Evolutionary conservation across 73 alveolate genomes (phyloP).

Genomic region (Paramecium primaurelia): DNA sequence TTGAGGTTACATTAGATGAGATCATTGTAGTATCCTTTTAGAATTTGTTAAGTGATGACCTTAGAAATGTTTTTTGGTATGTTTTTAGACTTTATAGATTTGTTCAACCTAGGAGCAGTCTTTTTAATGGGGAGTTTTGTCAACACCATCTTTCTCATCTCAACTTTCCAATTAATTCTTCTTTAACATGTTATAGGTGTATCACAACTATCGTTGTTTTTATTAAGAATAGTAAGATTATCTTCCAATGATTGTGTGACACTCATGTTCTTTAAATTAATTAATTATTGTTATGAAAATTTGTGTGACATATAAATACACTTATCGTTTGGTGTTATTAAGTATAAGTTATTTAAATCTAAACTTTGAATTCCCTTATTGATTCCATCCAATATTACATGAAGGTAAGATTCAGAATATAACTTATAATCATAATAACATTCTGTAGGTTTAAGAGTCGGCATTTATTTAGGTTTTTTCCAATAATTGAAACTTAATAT

Average conservation of each 20-base stretch:
- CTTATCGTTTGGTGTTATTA: background rate
- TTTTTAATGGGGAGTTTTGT: slow-evolving; percentile 9
- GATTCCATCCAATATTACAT: background rate
- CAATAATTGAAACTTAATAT: background rate
- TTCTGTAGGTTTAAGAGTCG: background rate
- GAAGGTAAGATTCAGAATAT: background rate
- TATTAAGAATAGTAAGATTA: background rate
- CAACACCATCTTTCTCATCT: background rate
- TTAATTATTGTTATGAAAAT: background rate
- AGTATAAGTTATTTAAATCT: background rate
- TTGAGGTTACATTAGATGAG: background rate
- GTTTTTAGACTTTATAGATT: background rate
- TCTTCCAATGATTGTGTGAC: background rate
- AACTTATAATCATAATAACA: background rate
- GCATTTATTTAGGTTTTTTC: background rate
- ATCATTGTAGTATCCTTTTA: background rate
- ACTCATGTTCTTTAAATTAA: background rate
- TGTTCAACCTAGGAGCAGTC: background rate
- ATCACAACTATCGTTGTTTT: background rate
- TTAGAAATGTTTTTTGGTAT: background rate
- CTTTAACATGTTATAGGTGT: background rate
- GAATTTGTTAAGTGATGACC: background rate
- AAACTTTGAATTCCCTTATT: background rate
- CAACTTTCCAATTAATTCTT: background rate
- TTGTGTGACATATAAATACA: background rate